Evolutionary conservation across 306 rosid species (phyloP).

Genomic region (Sindora glabra): DNA sequence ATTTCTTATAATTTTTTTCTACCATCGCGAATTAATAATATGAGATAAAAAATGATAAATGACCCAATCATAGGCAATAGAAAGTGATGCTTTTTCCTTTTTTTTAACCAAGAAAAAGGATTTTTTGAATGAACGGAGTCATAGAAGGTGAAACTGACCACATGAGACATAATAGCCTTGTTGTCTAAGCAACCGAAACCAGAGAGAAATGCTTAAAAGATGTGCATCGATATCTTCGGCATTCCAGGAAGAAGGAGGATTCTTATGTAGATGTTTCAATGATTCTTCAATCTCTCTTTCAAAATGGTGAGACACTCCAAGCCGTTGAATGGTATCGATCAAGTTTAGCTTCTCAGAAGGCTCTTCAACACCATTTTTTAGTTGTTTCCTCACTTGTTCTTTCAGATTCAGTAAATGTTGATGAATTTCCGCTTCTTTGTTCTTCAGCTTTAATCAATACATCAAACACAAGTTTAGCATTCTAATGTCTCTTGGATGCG

Average conservation of each 20-base stretch:
- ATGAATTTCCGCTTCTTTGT: neutral
- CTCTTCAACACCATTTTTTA: neutral
- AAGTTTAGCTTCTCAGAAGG: neutral
- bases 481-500: too few relatives aligned
- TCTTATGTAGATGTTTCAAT: too few relatives aligned
- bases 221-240: neutral
- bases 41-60: too few relatives aligned
- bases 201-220: constrained; percentile 13
- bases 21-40: too few relatives aligned
- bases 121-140: neutral
- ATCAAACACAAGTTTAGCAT: too few relatives aligned
- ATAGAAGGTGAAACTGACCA: neutral
- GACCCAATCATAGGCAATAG: neutral
- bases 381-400: constrained; percentile 9
- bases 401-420: neutral
- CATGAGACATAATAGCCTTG: neutral
- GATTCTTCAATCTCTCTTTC: too few relatives aligned
- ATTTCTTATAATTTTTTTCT: too few relatives aligned
- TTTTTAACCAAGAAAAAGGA: too few relatives aligned
- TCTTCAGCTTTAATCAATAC: neutral
- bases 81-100: too few relatives aligned
- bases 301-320: constrained; percentile 27
- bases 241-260: too few relatives aligned
- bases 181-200: constrained; percentile 17
- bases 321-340: constrained; percentile 25